These are phyloP conservation scores for Gentiana macrophylla DNA, from an alignment of 257 asterid genomes.

Conservation along the genomic window DNA sequence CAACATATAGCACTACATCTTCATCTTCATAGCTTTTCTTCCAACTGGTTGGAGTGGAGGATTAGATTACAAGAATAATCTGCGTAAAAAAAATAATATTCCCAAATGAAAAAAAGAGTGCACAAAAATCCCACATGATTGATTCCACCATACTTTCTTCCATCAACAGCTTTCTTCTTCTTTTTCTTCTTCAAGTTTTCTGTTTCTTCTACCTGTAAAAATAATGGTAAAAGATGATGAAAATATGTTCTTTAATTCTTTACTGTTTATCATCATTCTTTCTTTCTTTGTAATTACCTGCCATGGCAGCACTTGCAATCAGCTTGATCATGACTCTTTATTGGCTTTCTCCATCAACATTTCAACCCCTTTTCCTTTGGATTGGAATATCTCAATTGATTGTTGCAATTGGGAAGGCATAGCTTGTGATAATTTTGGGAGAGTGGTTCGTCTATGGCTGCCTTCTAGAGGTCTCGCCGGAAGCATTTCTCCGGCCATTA, in stretches of 20 bases:
- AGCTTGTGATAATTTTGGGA: conserved; percentile 44
- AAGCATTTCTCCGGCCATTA: conserved; percentile 27
- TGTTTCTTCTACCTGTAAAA: neutral
- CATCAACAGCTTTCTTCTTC: conserved; percentile 25
- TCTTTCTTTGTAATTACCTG: conserved; percentile 21
- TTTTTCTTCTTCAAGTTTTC: neutral
- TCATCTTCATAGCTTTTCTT: conserved; percentile 10
- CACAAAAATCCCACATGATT: conserved; percentile 30
- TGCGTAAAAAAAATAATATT: too few species aligned
- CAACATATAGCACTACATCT: conserved; percentile 49
- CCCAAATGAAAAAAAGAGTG: neutral
- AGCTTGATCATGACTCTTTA: conserved; percentile 35
- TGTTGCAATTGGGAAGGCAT: conserved; percentile 92
- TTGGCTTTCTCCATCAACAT: conserved; percentile 31
- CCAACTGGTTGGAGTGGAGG: conserved; percentile 15
- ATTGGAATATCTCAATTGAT: conserved; percentile 48
- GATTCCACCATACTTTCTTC: conserved; percentile 25
- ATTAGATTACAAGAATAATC: too few species aligned
- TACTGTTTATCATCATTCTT: conserved; percentile 6
- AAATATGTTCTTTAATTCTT: neutral
- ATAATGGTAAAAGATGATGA: conserved; percentile 32
- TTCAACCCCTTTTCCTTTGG: conserved; percentile 36
- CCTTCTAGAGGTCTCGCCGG: conserved; percentile 62
- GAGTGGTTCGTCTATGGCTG: conserved; percentile 42
- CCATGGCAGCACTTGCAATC: conserved; percentile 37